Conservation (phyloP, 2,329 filamentous ascomycete genomes). For the Aureobasidium sp. region DNA sequence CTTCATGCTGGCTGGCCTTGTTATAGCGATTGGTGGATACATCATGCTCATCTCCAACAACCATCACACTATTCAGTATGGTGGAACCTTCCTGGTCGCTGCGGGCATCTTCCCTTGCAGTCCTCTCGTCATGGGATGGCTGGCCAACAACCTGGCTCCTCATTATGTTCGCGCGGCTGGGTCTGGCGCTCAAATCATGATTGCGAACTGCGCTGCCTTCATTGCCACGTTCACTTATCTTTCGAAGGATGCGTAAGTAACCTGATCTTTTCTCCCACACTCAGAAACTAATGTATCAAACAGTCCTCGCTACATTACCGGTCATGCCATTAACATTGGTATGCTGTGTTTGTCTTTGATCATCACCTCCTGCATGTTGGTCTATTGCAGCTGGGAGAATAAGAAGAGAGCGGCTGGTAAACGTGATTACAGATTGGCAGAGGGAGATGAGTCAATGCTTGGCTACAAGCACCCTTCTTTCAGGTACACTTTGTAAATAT, state of each 20-base stretch:
- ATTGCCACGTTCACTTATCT: conserved; percentile 34
- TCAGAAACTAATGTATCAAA: neutral
- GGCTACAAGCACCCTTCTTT: conserved; percentile 31
- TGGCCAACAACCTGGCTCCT: conserved; percentile 29
- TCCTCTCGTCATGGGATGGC: conserved; percentile 27
- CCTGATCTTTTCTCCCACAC: neutral
- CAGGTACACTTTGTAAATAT: conserved; percentile 23
- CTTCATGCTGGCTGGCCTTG: conserved; percentile 24
- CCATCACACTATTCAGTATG: conserved; percentile 26
- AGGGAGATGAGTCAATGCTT: conserved; percentile 24
- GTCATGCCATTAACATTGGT: conserved; percentile 31
- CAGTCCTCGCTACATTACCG: conserved; percentile 28
- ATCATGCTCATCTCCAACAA: conserved; percentile 27
- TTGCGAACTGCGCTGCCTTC: conserved; percentile 31
- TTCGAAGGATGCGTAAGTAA: conserved; percentile 29
- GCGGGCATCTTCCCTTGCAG: conserved; percentile 25
- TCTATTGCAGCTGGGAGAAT: conserved; percentile 33
- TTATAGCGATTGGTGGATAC: conserved; percentile 27
- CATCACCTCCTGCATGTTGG: conserved; percentile 21
- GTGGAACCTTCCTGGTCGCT: conserved; percentile 28
- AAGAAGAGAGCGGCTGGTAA: conserved; percentile 26
- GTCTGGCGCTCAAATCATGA: conserved; percentile 27
- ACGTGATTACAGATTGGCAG: conserved; percentile 25
- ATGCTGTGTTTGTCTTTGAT: conserved; percentile 25
- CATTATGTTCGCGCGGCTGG: conserved; percentile 31